These are phyloP conservation scores for Aspergillus baeticus DNA, from an alignment of 495 filamentous ascomycete genomes.

Conservation along the genomic window DNA sequence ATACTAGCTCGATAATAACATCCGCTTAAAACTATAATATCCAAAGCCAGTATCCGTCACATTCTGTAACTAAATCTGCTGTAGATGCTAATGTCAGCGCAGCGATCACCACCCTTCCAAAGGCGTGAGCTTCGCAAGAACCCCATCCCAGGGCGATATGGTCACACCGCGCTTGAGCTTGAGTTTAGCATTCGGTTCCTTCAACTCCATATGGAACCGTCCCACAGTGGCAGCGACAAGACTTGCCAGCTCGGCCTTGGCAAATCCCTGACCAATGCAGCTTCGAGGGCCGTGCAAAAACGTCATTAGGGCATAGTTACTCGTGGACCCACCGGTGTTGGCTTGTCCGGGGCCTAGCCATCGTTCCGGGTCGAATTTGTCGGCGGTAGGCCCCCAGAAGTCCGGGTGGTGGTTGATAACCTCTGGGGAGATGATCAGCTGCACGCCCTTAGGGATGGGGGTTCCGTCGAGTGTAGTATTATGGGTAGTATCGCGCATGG, in stretches of 20 bases:
- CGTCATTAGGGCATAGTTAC: slow-evolving; percentile 75
- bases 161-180: slow-evolving; percentile 59
- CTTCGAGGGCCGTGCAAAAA: slow-evolving; percentile 80
- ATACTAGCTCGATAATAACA: too few species aligned
- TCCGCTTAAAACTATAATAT: too few species aligned
- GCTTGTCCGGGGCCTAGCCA: slow-evolving; percentile 60
- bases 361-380: slow-evolving; percentile 76
- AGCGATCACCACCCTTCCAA: slow-evolving; percentile 63
- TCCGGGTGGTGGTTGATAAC: slow-evolving; percentile 69
- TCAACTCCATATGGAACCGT: slow-evolving; percentile 62
- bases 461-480: slow-evolving; percentile 64
- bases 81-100: neutral
- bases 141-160: slow-evolving; percentile 60
- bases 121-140: slow-evolving; percentile 58
- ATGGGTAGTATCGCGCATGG: slow-evolving; percentile 58
- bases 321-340: slow-evolving; percentile 52
- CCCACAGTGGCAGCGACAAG: slow-evolving; percentile 76
- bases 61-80: too few species aligned
- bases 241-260: slow-evolving; percentile 79
- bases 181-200: slow-evolving; percentile 59
- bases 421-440: slow-evolving; percentile 47
- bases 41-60: neutral
- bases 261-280: slow-evolving; percentile 82
- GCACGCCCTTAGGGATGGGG: slow-evolving; percentile 54
- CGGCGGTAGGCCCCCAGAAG: slow-evolving; percentile 82